Percentiles rank a stretch among this genome's conserved stretches.
Conservation (phyloP, 495 filamentous ascomycete genomes). For the Trichoderma orchidacearum region DNA sequence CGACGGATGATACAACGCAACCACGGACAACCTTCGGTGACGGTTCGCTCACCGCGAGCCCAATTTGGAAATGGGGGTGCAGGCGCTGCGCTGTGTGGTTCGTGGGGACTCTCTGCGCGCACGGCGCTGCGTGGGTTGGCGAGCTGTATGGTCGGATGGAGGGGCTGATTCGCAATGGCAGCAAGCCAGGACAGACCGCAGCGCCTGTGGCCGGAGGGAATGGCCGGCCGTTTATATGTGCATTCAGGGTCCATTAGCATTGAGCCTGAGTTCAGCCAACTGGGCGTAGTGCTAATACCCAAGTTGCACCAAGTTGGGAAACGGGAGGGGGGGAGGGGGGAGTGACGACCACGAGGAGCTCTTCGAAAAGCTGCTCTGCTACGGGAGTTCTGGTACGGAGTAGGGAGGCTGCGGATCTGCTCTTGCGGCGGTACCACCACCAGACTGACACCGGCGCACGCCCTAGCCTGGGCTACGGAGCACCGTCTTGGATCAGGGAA, state of each 20-base stretch:
- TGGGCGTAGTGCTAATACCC: background rate
- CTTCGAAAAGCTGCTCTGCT: background rate
- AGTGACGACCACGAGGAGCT: background rate
- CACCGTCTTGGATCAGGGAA: background rate
- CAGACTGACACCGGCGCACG: background rate
- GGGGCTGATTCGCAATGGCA: background rate
- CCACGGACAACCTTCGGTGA: background rate
- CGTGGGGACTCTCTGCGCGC: background rate
- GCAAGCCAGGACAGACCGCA: background rate
- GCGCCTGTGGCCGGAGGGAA: background rate
- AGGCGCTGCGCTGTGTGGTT: background rate
- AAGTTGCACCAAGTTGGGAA: background rate
- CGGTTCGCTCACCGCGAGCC: background rate
- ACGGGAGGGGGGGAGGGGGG: background rate
- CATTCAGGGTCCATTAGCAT: background rate
- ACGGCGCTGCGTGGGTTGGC: background rate
- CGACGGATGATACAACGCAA: too few relatives aligned
- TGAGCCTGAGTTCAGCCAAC: background rate
- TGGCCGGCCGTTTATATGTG: slow-evolving; percentile 5
- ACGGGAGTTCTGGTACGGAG: too few relatives aligned
- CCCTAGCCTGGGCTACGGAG: background rate
- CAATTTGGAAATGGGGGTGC: background rate
- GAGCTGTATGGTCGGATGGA: background rate
- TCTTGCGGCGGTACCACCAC: too few relatives aligned
- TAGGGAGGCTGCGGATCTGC: background rate